Base-by-base conservation (phyloP, 1,284 basidiomycete genomes). In the Puccinia coronata region DNA sequence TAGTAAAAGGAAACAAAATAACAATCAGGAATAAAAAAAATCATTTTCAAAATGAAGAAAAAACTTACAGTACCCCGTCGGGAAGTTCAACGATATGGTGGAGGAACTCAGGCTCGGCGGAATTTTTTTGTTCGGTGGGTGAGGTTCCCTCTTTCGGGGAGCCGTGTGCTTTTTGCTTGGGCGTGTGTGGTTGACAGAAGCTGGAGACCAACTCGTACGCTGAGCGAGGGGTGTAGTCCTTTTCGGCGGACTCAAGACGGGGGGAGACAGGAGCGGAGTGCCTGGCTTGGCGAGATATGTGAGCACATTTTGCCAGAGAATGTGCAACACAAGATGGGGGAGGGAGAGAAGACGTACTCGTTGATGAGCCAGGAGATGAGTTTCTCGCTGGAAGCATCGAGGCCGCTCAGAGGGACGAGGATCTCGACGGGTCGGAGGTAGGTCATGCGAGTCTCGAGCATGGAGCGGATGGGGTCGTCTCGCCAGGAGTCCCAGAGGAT, bases 371-470 rank as follows among this genome's bases (percentile, higher is more conserved):
- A 83, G 1, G 70, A 77, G 63, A 86, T 79, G 41, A 85, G 79
- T 57, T 84, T 84, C 61, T 84, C 84, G 8, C 85, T 85, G 0
- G 83, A 83, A 65, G 72, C 82, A 55, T 80, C 83, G 11, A 85
- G 82, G 18, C 81, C 74, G 0, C 63, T 81, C 3, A 83, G 82
- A 14, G 80, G 77, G 25, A 75, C 28, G n/a, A 70, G n/a, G 18
- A 79, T 72, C 63, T 75, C 73, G 28, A 55, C 34, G 20, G 74
- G 76, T 41, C 41, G 39, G 39, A 79, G 31, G 67, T 79, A 70
- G 18, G 53, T 25, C 49, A 79, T 39, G 23, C 59, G 43, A 1
- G 76, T 79, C 34, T 79, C 76, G 31, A 79, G 36, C 34, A n/a
- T 67, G 39, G 47, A 61, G 39, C 76, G 41, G 6, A 79, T 79